phyloP scores from a whole-genome alignment of 148 eudicot genomes.

The Cornus florida region DNA sequence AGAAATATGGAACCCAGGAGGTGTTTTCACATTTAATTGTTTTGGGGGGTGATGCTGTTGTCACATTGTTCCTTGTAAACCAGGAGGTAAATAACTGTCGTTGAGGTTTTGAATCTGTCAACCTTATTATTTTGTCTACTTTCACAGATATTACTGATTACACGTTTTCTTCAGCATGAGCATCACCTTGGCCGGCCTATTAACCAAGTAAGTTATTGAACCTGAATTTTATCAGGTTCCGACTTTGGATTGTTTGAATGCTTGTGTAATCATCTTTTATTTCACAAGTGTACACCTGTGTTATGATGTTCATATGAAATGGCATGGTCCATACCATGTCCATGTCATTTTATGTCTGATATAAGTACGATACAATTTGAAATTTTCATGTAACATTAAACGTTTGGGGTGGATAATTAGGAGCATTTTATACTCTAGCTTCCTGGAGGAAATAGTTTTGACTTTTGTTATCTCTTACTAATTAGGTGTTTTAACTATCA shows the following conservation, averaged over 20 bases:
- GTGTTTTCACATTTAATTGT: too few species aligned
- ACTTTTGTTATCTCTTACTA: neutral
- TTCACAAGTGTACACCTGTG: too few species aligned
- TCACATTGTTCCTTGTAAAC: too few species aligned
- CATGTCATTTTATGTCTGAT: neutral
- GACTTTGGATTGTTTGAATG: neutral
- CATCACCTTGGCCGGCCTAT: slow-evolving; percentile 89
- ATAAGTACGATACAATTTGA: neutral
- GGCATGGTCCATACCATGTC: neutral
- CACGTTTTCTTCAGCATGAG: slow-evolving; percentile 97
- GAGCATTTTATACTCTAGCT: neutral
- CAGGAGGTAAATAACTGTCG: too few species aligned
- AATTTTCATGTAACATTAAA: too few species aligned
- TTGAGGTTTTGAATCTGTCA: neutral
- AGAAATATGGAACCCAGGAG: too few species aligned
- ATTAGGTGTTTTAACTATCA: neutral
- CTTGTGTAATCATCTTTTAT: neutral
- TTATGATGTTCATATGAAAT: neutral
- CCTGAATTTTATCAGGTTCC: neutral
- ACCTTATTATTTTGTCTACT: slow-evolving; percentile 7
- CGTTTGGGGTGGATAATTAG: neutral
- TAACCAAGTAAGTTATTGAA: slow-evolving; percentile 56
- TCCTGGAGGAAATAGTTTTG: neutral
- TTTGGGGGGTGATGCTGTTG: too few species aligned
- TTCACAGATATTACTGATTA: slow-evolving; percentile 74